These are phyloP conservation scores for Coemansia aciculifera DNA, from an alignment of 192 early-diverging fungal genomes.

Conservation along the genomic window DNA sequence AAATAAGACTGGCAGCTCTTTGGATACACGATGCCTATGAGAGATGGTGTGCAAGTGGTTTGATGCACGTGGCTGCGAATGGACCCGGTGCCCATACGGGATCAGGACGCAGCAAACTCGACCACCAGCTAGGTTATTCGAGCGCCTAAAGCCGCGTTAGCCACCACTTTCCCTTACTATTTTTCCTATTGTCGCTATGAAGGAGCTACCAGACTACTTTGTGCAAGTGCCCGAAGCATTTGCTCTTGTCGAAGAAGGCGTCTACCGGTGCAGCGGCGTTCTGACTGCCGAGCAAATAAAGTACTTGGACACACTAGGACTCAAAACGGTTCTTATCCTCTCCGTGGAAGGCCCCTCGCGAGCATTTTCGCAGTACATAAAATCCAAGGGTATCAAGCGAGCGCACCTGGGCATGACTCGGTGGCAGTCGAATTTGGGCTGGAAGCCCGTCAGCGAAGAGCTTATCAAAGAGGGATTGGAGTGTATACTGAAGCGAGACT, in stretches of 20 bases:
- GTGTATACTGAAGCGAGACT: constrained; percentile 73
- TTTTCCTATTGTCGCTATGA: constrained; percentile 21
- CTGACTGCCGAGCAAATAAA: constrained; percentile 72
- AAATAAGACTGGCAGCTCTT: no score
- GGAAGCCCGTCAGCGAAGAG: constrained; percentile 94
- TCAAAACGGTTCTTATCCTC: constrained; percentile 81
- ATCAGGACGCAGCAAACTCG: background rate
- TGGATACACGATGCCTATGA: no score
- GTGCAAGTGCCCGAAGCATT: constrained; percentile 74
- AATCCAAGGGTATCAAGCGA: constrained; percentile 66
- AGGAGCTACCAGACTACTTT: constrained; percentile 50
- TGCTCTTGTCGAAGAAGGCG: constrained; percentile 83
- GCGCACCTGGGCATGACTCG: constrained; percentile 68
- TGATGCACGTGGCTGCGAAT: no score
- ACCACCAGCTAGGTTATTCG: background rate
- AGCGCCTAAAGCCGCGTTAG: background rate
- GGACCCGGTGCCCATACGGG: background rate
- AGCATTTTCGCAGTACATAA: constrained; percentile 70
- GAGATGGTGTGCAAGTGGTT: no score
- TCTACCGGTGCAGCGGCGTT: constrained; percentile 80
- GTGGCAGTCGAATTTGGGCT: constrained; percentile 71
- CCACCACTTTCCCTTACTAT: background rate
- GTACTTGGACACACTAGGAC: constrained; percentile 74
- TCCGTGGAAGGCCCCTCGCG: constrained; percentile 81
- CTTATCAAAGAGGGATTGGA: constrained; percentile 94